Evolutionary conservation across 2,329 filamentous ascomycete genomes (phyloP), one percentile per base, ranked within the genome.

Genomic region (Pestalotiopsis sp.): DNA sequence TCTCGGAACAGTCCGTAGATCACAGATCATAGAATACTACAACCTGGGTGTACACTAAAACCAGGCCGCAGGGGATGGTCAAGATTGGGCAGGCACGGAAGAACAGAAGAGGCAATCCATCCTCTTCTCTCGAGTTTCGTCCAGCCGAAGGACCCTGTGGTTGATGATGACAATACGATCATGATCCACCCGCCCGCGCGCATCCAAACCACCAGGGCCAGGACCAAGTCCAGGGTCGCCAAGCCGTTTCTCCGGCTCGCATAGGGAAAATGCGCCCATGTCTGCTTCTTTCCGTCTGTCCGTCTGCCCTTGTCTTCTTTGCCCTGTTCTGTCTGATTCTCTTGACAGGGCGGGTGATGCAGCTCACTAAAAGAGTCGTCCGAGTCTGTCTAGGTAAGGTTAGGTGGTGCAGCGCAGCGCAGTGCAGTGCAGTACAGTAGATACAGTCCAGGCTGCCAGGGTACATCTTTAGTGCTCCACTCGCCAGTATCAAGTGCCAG

Each of bases 181-280:
- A 56, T 38, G 65, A 67, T 67, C 52, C 65, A 41, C 65, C 65
- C 27, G 65, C 41, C 36, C 39, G 39, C 38, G 27, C 31, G 20
- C 41, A 66, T 61, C 65, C 65, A 67, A 36, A 36, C 31, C 31
- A 36, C 31, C 65, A n/a, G 20, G 17, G 17, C 45, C 45, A 52
- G 45, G 45, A n/a, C 45, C 45, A n/a, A 52, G 9, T n/a, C 52
- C 52, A 61, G 65, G 65, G 31, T 67, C 56, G 68, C 68, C 68
- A 69, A 69, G 68, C 11, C 61, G 68, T 69, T 69, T 69, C 68
- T 69, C 67, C 45, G 45, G 45, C 45, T 52, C 45, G 45, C 45
- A 52, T 52, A 20, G 45, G 45, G 45, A 66, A 67, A 65, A 66
- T 65, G 65, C 67, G 68, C 65, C 36, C 13, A 45, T 52, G 64